These are phyloP conservation scores for Cucurbita moschata DNA, from an alignment of 306 rosid species.

Conservation along the genomic window DNA sequence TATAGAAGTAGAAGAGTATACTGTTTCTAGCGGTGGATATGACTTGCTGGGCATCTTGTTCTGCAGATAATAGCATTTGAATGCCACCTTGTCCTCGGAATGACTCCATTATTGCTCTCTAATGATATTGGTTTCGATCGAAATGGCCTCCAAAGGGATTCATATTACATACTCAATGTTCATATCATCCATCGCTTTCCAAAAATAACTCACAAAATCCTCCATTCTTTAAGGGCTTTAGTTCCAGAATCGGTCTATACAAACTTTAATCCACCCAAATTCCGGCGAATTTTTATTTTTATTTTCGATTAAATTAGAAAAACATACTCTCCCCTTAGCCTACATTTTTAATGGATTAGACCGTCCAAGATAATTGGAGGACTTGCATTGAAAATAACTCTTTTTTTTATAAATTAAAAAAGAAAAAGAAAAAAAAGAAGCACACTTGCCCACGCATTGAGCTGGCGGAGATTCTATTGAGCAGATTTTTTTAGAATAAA, in stretches of 20 bases:
- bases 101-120: conserved; percentile 36
- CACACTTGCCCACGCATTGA: not conserved
- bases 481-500: not conserved
- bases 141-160: not conserved
- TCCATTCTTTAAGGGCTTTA: not conserved
- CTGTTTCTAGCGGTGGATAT: conserved; percentile 51
- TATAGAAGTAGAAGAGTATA: not conserved
- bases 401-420: too few species aligned
- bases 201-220: not conserved
- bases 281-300: too few species aligned
- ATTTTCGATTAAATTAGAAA: too few species aligned
- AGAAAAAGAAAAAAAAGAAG: not conserved
- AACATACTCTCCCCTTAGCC: too few species aligned
- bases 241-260: not conserved
- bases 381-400: too few species aligned
- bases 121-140: not conserved
- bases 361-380: not conserved
- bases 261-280: too few species aligned
- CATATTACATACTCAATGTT: not conserved
- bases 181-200: not conserved
- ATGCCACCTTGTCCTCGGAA: conserved; percentile 79
- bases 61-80: conserved; percentile 70
- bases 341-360: too few species aligned
- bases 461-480: not conserved
- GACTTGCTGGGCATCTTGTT: conserved; percentile 74